These are phyloP conservation scores for Chlamydomonas sp. DNA, from an alignment of 139 green algal genomes.

Conservation along the genomic window DNA sequence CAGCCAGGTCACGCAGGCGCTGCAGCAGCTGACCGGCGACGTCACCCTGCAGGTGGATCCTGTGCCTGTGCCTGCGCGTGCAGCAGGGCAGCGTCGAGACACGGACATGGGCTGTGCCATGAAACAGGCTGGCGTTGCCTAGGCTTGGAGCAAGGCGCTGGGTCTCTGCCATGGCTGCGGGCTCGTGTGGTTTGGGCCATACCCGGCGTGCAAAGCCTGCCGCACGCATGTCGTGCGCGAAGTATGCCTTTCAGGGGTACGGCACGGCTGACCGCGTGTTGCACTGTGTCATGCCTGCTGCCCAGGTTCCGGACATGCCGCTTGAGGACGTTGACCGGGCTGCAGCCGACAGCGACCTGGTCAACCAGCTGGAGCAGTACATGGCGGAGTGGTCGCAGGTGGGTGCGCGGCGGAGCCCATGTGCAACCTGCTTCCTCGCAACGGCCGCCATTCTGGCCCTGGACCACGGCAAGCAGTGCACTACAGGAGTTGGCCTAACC, in stretches of 20 bases:
- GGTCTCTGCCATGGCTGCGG: too few species aligned
- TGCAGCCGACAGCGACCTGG: conserved; percentile 57
- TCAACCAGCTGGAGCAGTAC: conserved; percentile 66
- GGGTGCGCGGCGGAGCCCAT: background rate
- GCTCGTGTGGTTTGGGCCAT: too few species aligned
- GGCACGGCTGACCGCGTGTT: background rate
- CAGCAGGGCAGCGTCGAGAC: too few species aligned
- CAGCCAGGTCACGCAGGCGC: conserved; percentile 66
- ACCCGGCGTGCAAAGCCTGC: too few species aligned
- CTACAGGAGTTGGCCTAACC: background rate
- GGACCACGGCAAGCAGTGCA: background rate
- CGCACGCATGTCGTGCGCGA: too few species aligned
- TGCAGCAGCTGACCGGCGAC: conserved; percentile 79
- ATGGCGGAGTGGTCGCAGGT: conserved; percentile 70
- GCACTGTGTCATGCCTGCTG: background rate
- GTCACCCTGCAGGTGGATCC: conserved; percentile 54
- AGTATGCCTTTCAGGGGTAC: background rate
- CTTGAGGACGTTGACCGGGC: conserved; percentile 55
- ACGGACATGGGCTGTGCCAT: too few species aligned
- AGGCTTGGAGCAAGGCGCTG: too few species aligned
- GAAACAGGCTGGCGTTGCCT: too few species aligned
- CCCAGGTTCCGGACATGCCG: conserved; percentile 59
- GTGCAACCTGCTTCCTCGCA: background rate
- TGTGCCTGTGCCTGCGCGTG: background rate
- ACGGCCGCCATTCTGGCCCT: background rate